Base-by-base conservation (phyloP, 2,329 filamentous ascomycete species). In the Aspergillus felis region DNA sequence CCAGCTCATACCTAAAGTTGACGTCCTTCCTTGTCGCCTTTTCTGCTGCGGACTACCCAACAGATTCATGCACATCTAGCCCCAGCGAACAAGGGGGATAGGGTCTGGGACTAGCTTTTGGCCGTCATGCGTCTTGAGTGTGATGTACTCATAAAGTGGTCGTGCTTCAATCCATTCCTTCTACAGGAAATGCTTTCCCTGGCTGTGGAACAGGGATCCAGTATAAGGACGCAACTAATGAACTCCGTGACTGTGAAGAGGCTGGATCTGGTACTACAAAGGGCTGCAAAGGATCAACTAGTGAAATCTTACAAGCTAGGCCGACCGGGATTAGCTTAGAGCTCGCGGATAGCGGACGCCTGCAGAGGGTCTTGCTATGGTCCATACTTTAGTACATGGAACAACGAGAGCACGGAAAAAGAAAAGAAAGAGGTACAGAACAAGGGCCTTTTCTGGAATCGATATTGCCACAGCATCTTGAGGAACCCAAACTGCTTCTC, bases 121-220 rank as follows among this genome's bases (percentile, higher is more conserved):
- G 32, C 14, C 22, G 25, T 47, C 44, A 51, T 60, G 53, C 54
- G 54, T 54, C 53, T 46, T 38, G 57, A 60, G 57, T 55, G 57
- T 61, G 56, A 58, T 57, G 49, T 58, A 48, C 56, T 47, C 46
- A 35, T 27, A 17, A 29, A 29, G 50, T 41, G 52, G 35, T 52
- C 59, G 51, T 56, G 58, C 60, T 60, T 59, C 63, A 63, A 25
- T 17, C 22, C 44, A 47, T 47, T 54, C 64, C 58, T 61, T 63
- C 64, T 64, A 61, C 59, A 57, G 62, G 59, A 66, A 51, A 60
- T 58, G 46, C 56, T 56, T 56, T 58, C 60, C 51, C 58, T 57
- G 49, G 61, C 63, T 64, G 72, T 74, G 68, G 60, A 70, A 73
- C 72, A 58, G 60, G 58, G 58, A 64, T 63, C 59, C 65, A 67